phyloP scores from a whole-genome alignment of 169 alveolate species.

The Plasmodium knowlesi region DNA sequence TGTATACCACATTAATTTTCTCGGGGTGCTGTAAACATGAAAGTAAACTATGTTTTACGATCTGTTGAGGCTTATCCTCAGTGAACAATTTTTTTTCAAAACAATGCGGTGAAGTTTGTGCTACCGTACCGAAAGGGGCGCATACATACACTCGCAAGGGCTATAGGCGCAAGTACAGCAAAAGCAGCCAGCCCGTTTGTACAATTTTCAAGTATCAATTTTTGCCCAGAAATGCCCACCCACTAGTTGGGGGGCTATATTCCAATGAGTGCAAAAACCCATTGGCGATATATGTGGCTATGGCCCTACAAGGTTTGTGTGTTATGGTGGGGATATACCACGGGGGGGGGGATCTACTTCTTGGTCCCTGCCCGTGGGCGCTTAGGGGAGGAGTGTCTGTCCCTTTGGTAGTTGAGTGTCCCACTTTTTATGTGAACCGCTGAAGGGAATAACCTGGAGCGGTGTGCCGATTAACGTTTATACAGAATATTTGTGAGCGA shows the following conservation, averaged over 20 bases:
- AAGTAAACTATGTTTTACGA: slow-evolving; percentile 18
- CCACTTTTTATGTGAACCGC: neutral
- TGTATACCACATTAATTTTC: slow-evolving; percentile 23
- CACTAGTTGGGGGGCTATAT: no score
- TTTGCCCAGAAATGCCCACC: neutral
- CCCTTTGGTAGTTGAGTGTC: neutral
- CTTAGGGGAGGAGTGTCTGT: neutral
- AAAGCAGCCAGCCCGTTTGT: neutral
- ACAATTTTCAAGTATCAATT: neutral
- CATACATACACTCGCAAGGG: no score
- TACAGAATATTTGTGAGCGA: no score
- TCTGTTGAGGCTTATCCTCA: slow-evolving; percentile 59
- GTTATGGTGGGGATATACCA: no score
- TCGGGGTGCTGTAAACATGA: slow-evolving; percentile 56
- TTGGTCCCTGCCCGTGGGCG: neutral
- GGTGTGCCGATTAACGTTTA: no score
- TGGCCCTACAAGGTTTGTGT: no score
- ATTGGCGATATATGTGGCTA: no score
- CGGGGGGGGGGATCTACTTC: no score
- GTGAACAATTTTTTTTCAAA: slow-evolving; percentile 13
- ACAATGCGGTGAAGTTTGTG: neutral
- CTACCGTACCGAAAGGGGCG: neutral
- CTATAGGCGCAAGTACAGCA: no score
- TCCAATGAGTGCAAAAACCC: no score
- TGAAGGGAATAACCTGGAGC: neutral